These are phyloP conservation scores for Malus hybrid DNA, from an alignment of 331 rosid species.

Conservation along the genomic window DNA sequence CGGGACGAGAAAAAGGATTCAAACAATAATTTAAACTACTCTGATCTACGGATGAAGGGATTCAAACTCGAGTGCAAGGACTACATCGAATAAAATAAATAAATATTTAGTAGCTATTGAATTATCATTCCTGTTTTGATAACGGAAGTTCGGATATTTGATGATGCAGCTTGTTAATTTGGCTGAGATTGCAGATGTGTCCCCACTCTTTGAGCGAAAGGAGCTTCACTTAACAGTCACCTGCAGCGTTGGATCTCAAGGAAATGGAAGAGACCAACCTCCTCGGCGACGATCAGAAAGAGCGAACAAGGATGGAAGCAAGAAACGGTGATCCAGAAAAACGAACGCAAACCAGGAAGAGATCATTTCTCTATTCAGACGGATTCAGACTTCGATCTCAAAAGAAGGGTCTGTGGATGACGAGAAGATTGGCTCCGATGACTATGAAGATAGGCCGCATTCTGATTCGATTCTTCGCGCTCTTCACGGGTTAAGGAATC, in stretches of 20 bases:
- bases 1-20: no score
- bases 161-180: conserved; percentile 70
- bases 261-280: conserved; percentile 18
- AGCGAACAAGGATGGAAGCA: conserved; percentile 9
- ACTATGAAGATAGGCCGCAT: conserved; percentile 20
- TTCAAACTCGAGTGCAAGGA: background rate
- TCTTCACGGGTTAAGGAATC: conserved; percentile 36
- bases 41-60: background rate
- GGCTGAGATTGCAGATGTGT: conserved; percentile 55
- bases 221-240: conserved; percentile 12
- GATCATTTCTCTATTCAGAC: conserved; percentile 39
- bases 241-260: conserved; percentile 31
- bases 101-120: background rate
- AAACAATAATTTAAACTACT: no score
- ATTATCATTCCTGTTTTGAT: background rate
- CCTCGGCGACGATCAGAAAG: conserved; percentile 20
- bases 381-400: conserved; percentile 48
- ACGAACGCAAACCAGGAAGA: conserved; percentile 42
- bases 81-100: no score
- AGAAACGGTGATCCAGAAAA: conserved; percentile 17
- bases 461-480: conserved; percentile 28
- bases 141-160: background rate
- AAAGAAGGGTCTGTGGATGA: conserved; percentile 10
- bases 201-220: conserved; percentile 12
- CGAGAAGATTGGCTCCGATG: conserved; percentile 1